Base-by-base conservation (phyloP, 192 early-diverging fungal species). In the Coemansia sp. region DNA sequence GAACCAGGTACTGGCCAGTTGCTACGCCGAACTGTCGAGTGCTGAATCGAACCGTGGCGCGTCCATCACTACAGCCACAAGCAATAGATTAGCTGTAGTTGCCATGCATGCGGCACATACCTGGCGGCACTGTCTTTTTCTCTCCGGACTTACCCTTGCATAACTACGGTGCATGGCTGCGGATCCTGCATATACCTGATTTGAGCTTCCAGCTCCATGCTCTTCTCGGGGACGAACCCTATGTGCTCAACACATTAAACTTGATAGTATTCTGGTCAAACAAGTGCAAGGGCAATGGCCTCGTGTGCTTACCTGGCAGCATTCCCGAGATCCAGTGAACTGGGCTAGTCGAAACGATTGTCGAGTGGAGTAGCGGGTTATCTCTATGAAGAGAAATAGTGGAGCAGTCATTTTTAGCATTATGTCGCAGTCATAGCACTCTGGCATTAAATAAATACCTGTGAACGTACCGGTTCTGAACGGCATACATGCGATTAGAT, bases 401-500 rank as follows among this genome's bases (percentile, higher is more conserved):
- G 31, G 31, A 31, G 31, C 4, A 31, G n/a, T 31, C 4, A 31
- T 1, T 1, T 31, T 31, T 31, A 31, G 31, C 31, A 31, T 4
- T 31, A 3, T 31, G 31, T 31, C 31, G 31, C 31, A 4, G 31
- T 4, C 31, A 39, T 8, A 28, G 20, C 34, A 62, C 64, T 61
- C 68, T 2, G 58, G 31, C 14, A 61, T 25, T 26, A 34, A 43
- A n/a, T n/a, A 61, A 69, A 45, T 23, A 37, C 62, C 47, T 68
- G 65, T 33, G 60, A 59, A 62, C 76, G 47, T 76, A 92, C 91
- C 85, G 85, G 63, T 75, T 83, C 18, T 85, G 86, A 10, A 86
- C 92, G 1, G 93, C 92, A 35, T 85, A 73, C 48, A 98, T 76
- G 11, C 86, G 75, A 69, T 91, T 93, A 6, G 59, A 80, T 0